These are phyloP conservation scores for Naganishia vishniacii DNA, from an alignment of 768 basidiomycete species.

Conservation along the genomic window DNA sequence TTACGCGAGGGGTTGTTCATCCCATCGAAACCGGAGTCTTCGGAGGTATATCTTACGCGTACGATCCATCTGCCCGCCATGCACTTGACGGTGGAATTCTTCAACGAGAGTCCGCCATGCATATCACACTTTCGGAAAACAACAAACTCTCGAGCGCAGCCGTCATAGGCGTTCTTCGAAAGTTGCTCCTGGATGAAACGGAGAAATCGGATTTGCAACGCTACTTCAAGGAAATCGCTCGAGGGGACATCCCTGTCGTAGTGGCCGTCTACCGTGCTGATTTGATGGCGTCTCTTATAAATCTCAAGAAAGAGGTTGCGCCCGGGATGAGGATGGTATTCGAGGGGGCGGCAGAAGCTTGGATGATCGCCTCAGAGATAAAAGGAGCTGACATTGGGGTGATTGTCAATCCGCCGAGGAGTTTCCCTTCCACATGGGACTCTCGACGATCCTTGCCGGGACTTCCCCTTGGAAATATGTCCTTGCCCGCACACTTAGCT, in stretches of 20 bases:
- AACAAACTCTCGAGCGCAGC: slow-evolving; percentile 63
- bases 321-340: slow-evolving; percentile 50
- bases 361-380: slow-evolving; percentile 62
- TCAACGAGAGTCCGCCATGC: slow-evolving; percentile 62
- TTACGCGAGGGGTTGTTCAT: slow-evolving; percentile 63
- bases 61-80: slow-evolving; percentile 59
- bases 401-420: slow-evolving; percentile 60
- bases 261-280: slow-evolving; percentile 64
- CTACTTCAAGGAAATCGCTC: slow-evolving; percentile 55
- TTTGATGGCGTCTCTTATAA: slow-evolving; percentile 61
- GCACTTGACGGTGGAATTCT: slow-evolving; percentile 62
- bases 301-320: slow-evolving; percentile 63
- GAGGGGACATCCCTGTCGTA: slow-evolving; percentile 61
- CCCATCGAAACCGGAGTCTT: slow-evolving; percentile 60
- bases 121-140: slow-evolving; percentile 58
- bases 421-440: slow-evolving; percentile 72
- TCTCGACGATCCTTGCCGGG: slow-evolving; percentile 61
- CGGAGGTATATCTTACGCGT: slow-evolving; percentile 60
- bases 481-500: slow-evolving; percentile 59
- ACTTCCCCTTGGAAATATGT: slow-evolving; percentile 63
- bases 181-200: slow-evolving; percentile 55
- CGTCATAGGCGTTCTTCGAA: slow-evolving; percentile 69
- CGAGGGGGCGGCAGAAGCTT: slow-evolving; percentile 43
- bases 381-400: slow-evolving; percentile 65
- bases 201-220: slow-evolving; percentile 51